A percentile compares a stretch with the other conserved stretches of the same genome.
These are phyloP conservation scores for Nymphaea colorata DNA, from an alignment of 164 flowering plant genomes.

Conservation along the genomic window DNA sequence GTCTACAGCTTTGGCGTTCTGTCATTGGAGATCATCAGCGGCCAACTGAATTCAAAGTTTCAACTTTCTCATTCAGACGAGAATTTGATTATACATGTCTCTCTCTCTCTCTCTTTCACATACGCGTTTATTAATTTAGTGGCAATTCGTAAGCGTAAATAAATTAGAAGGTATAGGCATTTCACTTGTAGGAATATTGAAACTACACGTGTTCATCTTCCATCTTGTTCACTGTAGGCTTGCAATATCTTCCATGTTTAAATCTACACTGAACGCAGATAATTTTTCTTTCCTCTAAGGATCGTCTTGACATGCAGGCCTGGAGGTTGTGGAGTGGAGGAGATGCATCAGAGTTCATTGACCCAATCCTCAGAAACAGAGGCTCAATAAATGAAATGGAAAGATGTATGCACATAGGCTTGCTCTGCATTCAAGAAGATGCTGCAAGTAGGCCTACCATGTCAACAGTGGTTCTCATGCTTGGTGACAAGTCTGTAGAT, in stretches of 20 bases:
- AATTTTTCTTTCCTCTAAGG: too few species aligned
- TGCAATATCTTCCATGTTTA: too few species aligned
- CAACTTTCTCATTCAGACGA: background rate
- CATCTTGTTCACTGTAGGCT: too few species aligned
- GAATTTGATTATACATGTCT: too few species aligned
- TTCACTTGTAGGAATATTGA: too few species aligned
- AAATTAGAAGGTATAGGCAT: too few species aligned
- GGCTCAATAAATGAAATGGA: constrained; percentile 3
- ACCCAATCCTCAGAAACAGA: constrained; percentile 1
- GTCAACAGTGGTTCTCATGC: background rate
- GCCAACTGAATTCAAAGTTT: constrained; percentile 7
- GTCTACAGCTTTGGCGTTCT: constrained; percentile 24
- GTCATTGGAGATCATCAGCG: constrained; percentile 15
- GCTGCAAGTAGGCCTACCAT: constrained; percentile 13
- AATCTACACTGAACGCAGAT: too few species aligned
- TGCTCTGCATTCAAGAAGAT: constrained; percentile 23
- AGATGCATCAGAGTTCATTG: constrained; percentile 4
- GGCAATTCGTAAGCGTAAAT: too few species aligned
- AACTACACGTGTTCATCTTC: too few species aligned
- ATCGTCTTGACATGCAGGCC: constrained; percentile 1
- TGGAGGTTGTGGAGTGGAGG: constrained; percentile 8
- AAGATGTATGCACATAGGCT: constrained; percentile 16
- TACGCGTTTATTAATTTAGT: too few species aligned
- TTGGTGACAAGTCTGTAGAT: background rate
- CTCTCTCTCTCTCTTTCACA: too few species aligned